Evolutionary conservation across 2,329 filamentous ascomycete species (phyloP).

Genomic region (Nemania sp.): DNA sequence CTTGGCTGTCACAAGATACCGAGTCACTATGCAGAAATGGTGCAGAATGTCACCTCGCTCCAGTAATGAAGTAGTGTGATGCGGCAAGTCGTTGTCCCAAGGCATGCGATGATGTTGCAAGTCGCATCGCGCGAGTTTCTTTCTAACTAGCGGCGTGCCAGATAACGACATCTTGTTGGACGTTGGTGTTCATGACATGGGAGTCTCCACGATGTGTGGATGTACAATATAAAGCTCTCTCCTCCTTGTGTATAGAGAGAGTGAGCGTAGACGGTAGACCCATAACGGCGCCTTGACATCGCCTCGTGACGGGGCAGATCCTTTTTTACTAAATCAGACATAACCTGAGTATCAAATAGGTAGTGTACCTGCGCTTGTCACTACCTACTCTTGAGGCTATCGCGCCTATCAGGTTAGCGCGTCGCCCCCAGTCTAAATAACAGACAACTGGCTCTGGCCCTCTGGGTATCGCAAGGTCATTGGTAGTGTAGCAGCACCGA

Average conservation of each 20-base stretch:
- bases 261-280: not conserved
- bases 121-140: not conserved
- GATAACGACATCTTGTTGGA: constrained; percentile 20
- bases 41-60: constrained; percentile 17
- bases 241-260: too few species aligned
- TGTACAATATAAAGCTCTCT: constrained; percentile 7
- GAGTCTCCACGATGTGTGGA: constrained; percentile 32
- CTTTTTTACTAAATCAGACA: constrained; percentile 5
- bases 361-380: too few species aligned
- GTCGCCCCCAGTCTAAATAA: not conserved
- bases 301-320: constrained; percentile 26
- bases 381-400: not conserved
- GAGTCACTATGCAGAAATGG: constrained; percentile 18
- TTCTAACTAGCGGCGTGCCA: not conserved
- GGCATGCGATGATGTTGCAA: not conserved
- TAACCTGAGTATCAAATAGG: too few species aligned
- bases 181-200: constrained; percentile 25
- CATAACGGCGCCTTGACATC: constrained; percentile 19
- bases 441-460: not conserved
- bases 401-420: not conserved
- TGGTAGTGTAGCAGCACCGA: too few species aligned
- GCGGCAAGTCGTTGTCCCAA: not conserved
- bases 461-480: too few species aligned
- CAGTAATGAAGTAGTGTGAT: constrained; percentile 4
- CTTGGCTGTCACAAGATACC: constrained; percentile 22